Conservation (phyloP, 2,329 filamentous ascomycete genomes). For the Chaetomiaceae sp. region DNA sequence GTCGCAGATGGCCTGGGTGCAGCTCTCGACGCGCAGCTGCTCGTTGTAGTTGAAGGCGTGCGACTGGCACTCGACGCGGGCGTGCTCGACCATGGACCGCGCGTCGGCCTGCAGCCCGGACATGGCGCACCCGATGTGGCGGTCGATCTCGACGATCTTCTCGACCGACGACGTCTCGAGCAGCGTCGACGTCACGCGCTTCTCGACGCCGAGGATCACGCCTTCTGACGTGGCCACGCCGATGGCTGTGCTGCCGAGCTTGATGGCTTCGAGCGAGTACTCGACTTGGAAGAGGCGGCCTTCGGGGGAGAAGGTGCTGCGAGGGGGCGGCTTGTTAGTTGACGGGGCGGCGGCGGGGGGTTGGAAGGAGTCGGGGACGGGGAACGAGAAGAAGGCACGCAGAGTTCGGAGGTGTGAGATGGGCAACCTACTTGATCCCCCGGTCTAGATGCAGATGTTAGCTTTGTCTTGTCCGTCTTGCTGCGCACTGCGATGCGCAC, state of each 20-base stretch:
- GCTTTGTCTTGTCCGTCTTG: constrained; percentile 21
- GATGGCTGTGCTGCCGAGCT: constrained; percentile 96
- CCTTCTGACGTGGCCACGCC: constrained; percentile 93
- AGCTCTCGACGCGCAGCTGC: constrained; percentile 90
- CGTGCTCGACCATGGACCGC: constrained; percentile 96
- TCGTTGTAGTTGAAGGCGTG: constrained; percentile 99
- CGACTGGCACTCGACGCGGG: constrained; percentile 93
- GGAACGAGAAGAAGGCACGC: constrained; percentile 5
- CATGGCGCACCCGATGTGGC: constrained; percentile 99
- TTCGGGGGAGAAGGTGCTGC: constrained; percentile 97
- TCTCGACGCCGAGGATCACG: constrained; percentile 95
- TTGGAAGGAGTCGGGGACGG: constrained; percentile 20
- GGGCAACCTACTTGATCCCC: constrained; percentile 78
- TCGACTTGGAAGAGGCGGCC: constrained; percentile 99
- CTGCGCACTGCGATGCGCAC: constrained; percentile 15
- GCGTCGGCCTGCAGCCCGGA: constrained; percentile 95
- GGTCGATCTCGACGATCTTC: constrained; percentile 99
- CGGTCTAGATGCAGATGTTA: constrained; percentile 62
- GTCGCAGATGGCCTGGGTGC: constrained; percentile 98
- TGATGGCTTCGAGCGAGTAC: constrained; percentile 99
- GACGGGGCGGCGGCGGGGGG: not conserved
- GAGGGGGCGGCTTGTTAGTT: constrained; percentile 9
- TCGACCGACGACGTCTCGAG: constrained; percentile 97
- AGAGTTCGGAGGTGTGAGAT: not conserved
- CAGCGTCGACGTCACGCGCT: constrained; percentile 95